Percentiles rank a stretch among this genome's conserved stretches.
Conservation (phyloP, 805 yeast genomes). For the Kazachstania viticola region DNA sequence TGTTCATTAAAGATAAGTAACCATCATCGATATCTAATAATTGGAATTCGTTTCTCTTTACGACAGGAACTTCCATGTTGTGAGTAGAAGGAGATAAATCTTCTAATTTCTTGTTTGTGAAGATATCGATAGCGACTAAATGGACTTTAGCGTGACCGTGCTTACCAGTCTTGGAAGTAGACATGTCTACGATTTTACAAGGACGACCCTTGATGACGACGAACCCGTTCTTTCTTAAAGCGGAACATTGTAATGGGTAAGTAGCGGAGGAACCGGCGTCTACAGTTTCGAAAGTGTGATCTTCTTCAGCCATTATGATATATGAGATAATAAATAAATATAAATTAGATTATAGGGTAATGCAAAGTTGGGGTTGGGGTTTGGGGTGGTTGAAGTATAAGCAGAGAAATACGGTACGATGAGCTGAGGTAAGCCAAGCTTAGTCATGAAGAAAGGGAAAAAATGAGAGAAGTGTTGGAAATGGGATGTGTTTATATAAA, state of each 20-base stretch:
- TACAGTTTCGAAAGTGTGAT: constrained; percentile 93
- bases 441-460: too few relatives aligned
- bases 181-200: constrained; percentile 98
- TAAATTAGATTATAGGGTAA: neutral
- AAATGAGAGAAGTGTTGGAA: too few relatives aligned
- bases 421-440: too few relatives aligned
- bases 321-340: neutral
- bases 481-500: too few relatives aligned
- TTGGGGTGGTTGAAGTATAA: too few relatives aligned
- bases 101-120: constrained; percentile 97
- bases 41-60: constrained; percentile 87
- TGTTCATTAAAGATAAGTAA: constrained; percentile 87
- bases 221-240: constrained; percentile 98
- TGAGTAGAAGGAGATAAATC: constrained; percentile 99
- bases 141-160: constrained; percentile 99
- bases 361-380: too few relatives aligned
- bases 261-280: constrained; percentile 97
- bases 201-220: constrained; percentile 97
- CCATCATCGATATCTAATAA: constrained; percentile 96
- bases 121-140: constrained; percentile 94
- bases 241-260: constrained; percentile 98
- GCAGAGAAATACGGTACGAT: constrained; percentile 3
- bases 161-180: constrained; percentile 99
- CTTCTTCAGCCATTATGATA: constrained; percentile 34
- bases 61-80: constrained; percentile 99